Evolutionary conservation across 2,329 filamentous ascomycete genomes (phyloP).

Genomic region (Cryphonectria naterciae): DNA sequence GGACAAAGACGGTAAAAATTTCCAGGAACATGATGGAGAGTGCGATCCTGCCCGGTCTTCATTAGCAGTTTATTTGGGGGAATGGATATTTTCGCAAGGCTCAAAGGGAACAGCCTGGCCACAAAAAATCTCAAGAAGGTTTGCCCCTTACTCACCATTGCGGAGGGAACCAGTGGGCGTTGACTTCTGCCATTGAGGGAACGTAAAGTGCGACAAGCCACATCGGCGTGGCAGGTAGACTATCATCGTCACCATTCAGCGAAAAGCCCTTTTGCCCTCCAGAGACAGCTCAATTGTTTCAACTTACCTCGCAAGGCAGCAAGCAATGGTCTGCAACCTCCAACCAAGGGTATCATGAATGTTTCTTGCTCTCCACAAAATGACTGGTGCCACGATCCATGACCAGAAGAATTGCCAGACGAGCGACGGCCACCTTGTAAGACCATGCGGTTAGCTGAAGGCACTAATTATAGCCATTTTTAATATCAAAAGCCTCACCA

Average conservation of each 20-base stretch:
- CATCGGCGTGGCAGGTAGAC: conserved; percentile 67
- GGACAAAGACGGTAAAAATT: conserved; percentile 66
- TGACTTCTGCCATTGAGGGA: conserved; percentile 55
- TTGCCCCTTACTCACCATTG: conserved; percentile 56
- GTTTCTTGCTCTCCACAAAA: conserved; percentile 63
- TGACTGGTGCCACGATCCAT: conserved; percentile 63
- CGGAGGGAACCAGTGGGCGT: conserved; percentile 61
- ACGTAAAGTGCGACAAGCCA: conserved; percentile 66
- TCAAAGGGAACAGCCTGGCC: background rate
- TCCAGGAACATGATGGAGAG: conserved; percentile 66
- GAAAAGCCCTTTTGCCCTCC: background rate
- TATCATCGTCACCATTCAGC: conserved; percentile 34
- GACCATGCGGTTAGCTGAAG: conserved; percentile 29
- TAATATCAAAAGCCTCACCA: conserved; percentile 50
- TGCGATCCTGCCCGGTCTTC: conserved; percentile 49
- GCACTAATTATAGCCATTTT: background rate
- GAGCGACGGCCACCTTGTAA: conserved; percentile 59
- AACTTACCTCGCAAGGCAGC: conserved; percentile 50
- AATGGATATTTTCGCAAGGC: background rate
- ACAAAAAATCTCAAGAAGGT: background rate
- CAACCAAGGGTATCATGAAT: conserved; percentile 70
- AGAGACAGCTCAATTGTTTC: conserved; percentile 11
- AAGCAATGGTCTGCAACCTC: conserved; percentile 64
- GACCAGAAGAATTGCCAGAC: conserved; percentile 69
- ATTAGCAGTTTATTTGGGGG: conserved; percentile 32